Conservation (phyloP, 106 monocot species). For the Allium fistulosum region DNA sequence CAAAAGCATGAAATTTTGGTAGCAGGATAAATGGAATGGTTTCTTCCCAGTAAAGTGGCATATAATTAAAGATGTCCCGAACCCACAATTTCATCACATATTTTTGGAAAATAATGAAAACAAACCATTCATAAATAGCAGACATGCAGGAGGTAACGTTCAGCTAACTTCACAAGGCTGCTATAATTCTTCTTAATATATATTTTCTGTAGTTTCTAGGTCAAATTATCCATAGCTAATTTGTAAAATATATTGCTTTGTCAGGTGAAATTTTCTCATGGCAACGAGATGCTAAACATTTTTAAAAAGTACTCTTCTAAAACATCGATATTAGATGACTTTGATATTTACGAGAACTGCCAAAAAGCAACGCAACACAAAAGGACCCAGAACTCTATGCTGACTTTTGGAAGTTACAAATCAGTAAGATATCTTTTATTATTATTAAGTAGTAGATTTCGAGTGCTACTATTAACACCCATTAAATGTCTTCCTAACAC, state of each 20-base stretch:
- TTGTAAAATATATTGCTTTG: background rate
- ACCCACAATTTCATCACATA: slow-evolving; percentile 13
- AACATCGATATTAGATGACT: slow-evolving; percentile 88
- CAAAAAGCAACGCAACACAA: slow-evolving; percentile 81
- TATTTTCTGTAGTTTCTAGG: too few relatives aligned
- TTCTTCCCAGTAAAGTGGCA: slow-evolving; percentile 91
- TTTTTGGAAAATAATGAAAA: slow-evolving; percentile 15
- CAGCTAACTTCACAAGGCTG: background rate
- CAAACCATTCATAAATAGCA: slow-evolving; percentile 10
- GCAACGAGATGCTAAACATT: slow-evolving; percentile 67
- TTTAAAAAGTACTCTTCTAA: slow-evolving; percentile 61
- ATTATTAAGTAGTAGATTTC: too few relatives aligned
- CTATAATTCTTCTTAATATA: too few relatives aligned
- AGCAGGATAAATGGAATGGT: slow-evolving; percentile 93
- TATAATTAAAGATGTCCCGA: slow-evolving; percentile 65
- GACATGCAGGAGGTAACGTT: slow-evolving; percentile 7
- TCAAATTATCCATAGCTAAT: too few relatives aligned
- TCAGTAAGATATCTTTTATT: slow-evolving; percentile 13
- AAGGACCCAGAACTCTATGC: slow-evolving; percentile 22
- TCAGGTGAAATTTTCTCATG: slow-evolving; percentile 85
- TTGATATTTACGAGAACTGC: slow-evolving; percentile 71
- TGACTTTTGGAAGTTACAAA: slow-evolving; percentile 9
- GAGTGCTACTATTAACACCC: too few relatives aligned
- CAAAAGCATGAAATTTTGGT: slow-evolving; percentile 61
- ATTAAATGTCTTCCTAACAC: too few relatives aligned